phyloP scores from a whole-genome alignment of 305 asterid genomes.

The Galium porrigens region DNA sequence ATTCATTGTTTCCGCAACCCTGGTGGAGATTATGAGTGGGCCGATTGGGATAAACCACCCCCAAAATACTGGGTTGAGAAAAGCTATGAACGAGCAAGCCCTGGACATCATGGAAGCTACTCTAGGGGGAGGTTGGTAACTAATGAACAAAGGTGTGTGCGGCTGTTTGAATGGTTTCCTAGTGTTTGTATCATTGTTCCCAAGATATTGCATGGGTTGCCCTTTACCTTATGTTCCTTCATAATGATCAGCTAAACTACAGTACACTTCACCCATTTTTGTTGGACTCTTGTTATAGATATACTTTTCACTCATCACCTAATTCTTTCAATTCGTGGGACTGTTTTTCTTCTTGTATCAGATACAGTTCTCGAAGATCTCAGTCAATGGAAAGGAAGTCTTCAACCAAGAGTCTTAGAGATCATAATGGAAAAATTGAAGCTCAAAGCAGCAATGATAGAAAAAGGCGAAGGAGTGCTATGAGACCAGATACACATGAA shows the following conservation, averaged over 20 bases:
- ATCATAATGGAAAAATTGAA: slow-evolving; percentile 26
- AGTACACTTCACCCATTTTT: too few species aligned
- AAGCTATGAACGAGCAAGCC: slow-evolving; percentile 30
- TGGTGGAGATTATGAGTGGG: slow-evolving; percentile 99
- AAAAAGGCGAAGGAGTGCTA: slow-evolving; percentile 21
- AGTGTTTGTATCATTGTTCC: too few species aligned
- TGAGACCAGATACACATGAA: slow-evolving; percentile 23
- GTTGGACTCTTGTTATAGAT: neutral
- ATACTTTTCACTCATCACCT: slow-evolving; percentile 3
- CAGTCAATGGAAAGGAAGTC: slow-evolving; percentile 32
- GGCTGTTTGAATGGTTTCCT: neutral
- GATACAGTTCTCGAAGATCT: slow-evolving; percentile 32
- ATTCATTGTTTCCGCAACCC: slow-evolving; percentile 87
- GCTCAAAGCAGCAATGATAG: slow-evolving; percentile 22
- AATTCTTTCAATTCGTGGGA: slow-evolving; percentile 8
- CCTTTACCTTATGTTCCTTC: neutral
- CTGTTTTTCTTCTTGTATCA: slow-evolving; percentile 17
- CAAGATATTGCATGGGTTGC: neutral
- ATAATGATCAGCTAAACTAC: neutral
- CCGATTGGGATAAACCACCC: slow-evolving; percentile 93
- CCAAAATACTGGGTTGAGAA: slow-evolving; percentile 59
- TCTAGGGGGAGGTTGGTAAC: slow-evolving; percentile 23
- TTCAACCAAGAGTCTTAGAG: slow-evolving; percentile 36
- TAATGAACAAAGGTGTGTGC: slow-evolving; percentile 35
- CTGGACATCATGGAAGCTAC: slow-evolving; percentile 20